Evolutionary conservation across 192 early-diverging fungal species (phyloP).

Genomic region (Cetraspora pellucida): DNA sequence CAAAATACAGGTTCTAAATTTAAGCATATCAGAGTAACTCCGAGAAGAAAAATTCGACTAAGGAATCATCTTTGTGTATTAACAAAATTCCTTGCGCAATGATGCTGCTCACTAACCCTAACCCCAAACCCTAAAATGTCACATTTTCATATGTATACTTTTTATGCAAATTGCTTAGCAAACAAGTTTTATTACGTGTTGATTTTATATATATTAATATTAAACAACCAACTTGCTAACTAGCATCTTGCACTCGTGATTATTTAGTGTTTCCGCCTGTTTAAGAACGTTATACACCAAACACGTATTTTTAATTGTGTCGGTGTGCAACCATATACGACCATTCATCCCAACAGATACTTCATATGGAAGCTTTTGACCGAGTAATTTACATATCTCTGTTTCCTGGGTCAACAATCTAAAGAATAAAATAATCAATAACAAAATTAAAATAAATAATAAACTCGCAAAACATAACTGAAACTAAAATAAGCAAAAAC

Average conservation of each 20-base stretch:
- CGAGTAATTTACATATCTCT: conserved; percentile 64
- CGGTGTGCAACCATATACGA: conserved; percentile 87
- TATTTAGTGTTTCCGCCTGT: conserved; percentile 69
- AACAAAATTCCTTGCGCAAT: no score
- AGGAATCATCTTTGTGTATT: no score
- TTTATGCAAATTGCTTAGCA: no score
- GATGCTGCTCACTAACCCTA: no score
- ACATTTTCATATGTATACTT: no score
- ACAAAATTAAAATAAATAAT: no score
- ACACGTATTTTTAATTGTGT: conserved; percentile 61
- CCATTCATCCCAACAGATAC: conserved; percentile 93
- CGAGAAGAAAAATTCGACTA: no score
- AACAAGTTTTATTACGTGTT: no score
- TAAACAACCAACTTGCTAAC: not conserved
- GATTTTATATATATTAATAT: not conserved
- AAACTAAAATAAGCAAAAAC: not conserved
- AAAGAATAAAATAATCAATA: not conserved
- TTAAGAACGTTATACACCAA: conserved; percentile 70
- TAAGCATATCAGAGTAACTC: no score
- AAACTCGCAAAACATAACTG: not conserved
- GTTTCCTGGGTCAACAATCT: conserved; percentile 67
- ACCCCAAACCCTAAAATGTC: no score
- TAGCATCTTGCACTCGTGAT: not conserved
- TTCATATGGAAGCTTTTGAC: conserved; percentile 72
- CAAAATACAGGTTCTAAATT: no score